These are phyloP conservation scores for Bryoerythrophyllum caledonicum DNA, from an alignment of 225 moss, liverwort and hornwort species.

Conservation along the genomic window DNA sequence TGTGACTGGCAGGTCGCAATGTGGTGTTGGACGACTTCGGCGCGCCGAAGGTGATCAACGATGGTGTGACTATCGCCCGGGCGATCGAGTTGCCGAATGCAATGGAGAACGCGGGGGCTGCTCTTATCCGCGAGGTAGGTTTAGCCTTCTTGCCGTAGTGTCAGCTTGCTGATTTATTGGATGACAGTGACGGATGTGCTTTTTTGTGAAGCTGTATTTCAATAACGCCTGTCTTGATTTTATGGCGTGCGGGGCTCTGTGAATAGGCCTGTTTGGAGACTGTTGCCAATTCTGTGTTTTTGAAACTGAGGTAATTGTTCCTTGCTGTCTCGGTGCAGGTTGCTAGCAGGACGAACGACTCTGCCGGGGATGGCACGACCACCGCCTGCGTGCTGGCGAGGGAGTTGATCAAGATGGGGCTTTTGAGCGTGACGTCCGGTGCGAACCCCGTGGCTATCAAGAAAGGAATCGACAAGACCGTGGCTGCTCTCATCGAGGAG, in stretches of 20 bases:
- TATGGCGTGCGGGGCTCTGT: accelerated
- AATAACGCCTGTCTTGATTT: neutral
- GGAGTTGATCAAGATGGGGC: conserved; percentile 90
- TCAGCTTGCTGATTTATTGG: neutral
- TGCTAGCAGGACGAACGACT: conserved; percentile 94
- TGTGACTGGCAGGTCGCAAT: conserved; percentile 60
- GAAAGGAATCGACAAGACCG: conserved; percentile 95
- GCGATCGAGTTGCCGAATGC: conserved; percentile 86
- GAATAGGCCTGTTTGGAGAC: neutral
- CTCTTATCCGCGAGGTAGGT: conserved; percentile 80
- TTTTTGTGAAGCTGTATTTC: neutral
- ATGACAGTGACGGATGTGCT: too few species aligned
- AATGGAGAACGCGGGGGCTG: conserved; percentile 92
- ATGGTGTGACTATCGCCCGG: conserved; percentile 91
- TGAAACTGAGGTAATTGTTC: neutral
- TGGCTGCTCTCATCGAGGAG: conserved; percentile 65
- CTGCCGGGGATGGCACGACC: conserved; percentile 93
- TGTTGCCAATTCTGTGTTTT: neutral
- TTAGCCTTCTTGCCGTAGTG: too few species aligned
- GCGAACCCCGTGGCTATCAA: conserved; percentile 93
- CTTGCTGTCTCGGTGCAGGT: conserved; percentile 38
- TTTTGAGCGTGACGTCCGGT: conserved; percentile 91
- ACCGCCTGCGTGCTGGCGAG: conserved; percentile 87
- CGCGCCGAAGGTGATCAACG: conserved; percentile 79
- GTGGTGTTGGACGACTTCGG: conserved; percentile 94